Base-by-base conservation (phyloP, 169 alveolate species). In the Cyclospora cayetanensis region DNA sequence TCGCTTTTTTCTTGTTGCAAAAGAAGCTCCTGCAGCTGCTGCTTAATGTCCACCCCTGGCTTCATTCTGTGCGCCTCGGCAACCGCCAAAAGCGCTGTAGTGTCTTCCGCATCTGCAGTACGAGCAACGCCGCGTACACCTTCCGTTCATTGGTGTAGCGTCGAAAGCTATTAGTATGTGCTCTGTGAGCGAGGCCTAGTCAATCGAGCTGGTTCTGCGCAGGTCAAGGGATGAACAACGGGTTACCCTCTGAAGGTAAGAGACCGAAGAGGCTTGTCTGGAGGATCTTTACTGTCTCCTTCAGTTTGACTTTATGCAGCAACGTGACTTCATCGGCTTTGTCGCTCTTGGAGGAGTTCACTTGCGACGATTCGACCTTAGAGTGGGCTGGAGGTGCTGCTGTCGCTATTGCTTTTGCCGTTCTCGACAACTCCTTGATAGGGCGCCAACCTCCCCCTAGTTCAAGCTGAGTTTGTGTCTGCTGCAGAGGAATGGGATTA, bases 241-340 rank as follows among this genome's bases (percentile, higher is more conserved):
- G n/a, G n/a, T n/a, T 70, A 74, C 85, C 85, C 41, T 74, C 85
- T 39, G 85, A 39, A 27, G 85, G 85, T 11, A 74, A 31, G 42
- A 74, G 34, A 41, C 65, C 27, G 63, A 74, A 41, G 85, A 74
- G 53, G 0, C 37, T 41, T 63, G 85, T 74, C 63, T 74, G 85
- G 37, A 39, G 15, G 20, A 35, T 43, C 65, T 3, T 46, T n/a
- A 31, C 35, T 22, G 85, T 46, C 29, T 74, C 85, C 22, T 74
- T 74, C 35, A 74, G 65, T 35, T 74, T 74, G 52, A 63, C 85
- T 41, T 43, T 37, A 22, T 41, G 35, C 85, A 37, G 37, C 63
- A 74, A 39, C 18, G 63, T n/a, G n/a, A 35, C 85, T 27, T 39
- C 85, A 74, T 20, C 41, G 46, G 65, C 65, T 63, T 41, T 74